Conservation (phyloP, 169 alveolate genomes). For the Blepharisma undulans region DNA sequence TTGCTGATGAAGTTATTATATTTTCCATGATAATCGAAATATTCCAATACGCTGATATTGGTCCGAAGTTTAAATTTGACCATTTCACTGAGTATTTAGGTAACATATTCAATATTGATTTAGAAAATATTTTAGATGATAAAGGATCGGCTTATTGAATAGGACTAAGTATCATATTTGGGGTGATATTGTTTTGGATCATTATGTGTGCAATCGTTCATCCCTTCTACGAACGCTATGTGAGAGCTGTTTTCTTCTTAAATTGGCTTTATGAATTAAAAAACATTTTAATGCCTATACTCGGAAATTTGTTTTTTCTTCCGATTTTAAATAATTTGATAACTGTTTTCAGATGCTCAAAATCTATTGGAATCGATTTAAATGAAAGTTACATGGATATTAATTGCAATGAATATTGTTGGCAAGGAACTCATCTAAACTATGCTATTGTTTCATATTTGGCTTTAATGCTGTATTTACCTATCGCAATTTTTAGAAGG, state of each 20-base stretch:
- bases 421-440: neutral
- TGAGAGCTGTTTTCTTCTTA: neutral
- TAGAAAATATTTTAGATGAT: neutral
- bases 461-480: constrained; percentile 17
- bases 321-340: neutral
- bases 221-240: neutral
- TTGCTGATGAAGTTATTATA: neutral
- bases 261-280: neutral
- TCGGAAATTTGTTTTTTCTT: constrained; percentile 27
- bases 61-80: neutral
- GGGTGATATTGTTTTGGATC: neutral
- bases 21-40: neutral
- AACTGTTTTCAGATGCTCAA: constrained; percentile 23
- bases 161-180: neutral
- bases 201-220: neutral
- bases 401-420: constrained; percentile 31
- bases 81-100: neutral
- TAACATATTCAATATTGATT: neutral
- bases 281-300: neutral
- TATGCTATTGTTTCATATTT: neutral
- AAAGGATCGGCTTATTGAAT: neutral
- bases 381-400: neutral
- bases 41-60: constrained; percentile 32
- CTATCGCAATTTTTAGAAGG: constrained; percentile 26
- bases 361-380: neutral